A percentile compares a stretch with the other conserved stretches of the same genome.
phyloP scores from a whole-genome alignment of 352 stramenopile species.

The Detonula confervacea region DNA sequence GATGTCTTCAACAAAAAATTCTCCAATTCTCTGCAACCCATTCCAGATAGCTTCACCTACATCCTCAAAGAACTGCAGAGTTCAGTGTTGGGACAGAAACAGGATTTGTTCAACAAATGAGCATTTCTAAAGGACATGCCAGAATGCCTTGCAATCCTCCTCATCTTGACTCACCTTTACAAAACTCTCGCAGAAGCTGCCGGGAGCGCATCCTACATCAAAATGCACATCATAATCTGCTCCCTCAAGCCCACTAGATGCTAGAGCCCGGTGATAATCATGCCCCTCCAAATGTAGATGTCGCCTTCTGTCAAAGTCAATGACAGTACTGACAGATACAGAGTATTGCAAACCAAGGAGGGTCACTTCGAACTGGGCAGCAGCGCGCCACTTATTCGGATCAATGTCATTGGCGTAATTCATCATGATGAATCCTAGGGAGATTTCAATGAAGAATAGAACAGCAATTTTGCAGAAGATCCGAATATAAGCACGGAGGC shows the following conservation, averaged over 20 bases:
- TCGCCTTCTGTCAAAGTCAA: background rate
- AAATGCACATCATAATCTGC: background rate
- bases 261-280: background rate
- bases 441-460: background rate
- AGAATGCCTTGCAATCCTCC: too few species aligned
- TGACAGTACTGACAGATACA: background rate
- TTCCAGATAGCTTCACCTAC: background rate
- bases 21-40: background rate
- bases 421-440: background rate
- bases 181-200: background rate
- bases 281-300: background rate
- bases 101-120: too few species aligned
- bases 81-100: background rate
- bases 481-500: background rate
- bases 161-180: background rate
- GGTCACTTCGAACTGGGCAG: background rate
- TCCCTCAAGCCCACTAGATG: background rate
- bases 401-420: background rate
- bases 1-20: background rate
- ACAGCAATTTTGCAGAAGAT: background rate
- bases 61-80: background rate
- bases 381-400: background rate
- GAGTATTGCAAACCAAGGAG: background rate
- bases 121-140: too few species aligned
- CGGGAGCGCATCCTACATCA: background rate